Base-by-base conservation (phyloP, 805 yeast species). In the Millerago galiae region DNA sequence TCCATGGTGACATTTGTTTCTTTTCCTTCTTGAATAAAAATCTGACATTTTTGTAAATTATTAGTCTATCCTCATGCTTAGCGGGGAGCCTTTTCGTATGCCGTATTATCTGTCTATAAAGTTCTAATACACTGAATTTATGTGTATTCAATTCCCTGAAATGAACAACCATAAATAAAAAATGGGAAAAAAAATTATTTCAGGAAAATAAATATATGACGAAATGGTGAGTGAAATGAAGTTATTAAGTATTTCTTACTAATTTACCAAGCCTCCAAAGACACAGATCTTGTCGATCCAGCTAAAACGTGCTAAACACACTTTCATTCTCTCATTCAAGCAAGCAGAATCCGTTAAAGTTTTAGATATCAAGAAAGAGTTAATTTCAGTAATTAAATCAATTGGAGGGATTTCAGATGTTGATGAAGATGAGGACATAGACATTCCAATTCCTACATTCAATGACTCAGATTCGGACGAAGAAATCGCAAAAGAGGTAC, bases 371-470 rank as follows among this genome's bases (percentile, higher is more conserved):
- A 62, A 63, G 40, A 41, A 46, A 4, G 41, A 54, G 15, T 59
- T 78, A 18, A 56, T 59, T 2, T 51, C 54, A 6, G 66, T 70
- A 21, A 66, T 79, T 21, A 67, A 70, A 43, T 47, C 59, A 3
- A 64, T 76, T 0, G 83, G 83, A 2, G 83, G 83, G 2, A 17
- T 37, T 8, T 2, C 34, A 4, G 51, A 58, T 28, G 55, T 52
- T 33, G 41, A 40, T 4, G 62, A 47, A 5, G 55, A 43, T 1
- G 54, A 50, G 3, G 59, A 59, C 38, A 63, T 59, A 5, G 68
- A 61, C 12, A 62, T 67, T 3, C 71, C 70, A 14, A 60, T 70
- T 18, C 67, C 71, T 5, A 60, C 68, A 3, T 63, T 59, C 38
- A 65, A 47, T 11, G 47, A 51, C 25, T 59, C 53, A 5, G 59